Conservation (phyloP, 306 rosid species). For the Fragaria vesca region DNA sequence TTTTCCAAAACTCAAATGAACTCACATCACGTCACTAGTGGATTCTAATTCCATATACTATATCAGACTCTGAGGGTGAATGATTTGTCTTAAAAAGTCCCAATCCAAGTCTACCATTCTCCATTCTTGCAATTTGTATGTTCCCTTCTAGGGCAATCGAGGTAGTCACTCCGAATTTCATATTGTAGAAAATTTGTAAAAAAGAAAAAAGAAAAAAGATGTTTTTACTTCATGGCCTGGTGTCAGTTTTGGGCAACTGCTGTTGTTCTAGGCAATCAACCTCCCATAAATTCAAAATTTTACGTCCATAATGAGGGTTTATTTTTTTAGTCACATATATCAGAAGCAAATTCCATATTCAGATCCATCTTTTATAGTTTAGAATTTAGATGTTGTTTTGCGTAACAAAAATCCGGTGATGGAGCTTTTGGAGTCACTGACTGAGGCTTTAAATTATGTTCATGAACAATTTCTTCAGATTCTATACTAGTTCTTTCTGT, state of each 20-base stretch:
- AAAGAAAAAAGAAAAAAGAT: neutral
- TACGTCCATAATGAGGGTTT: neutral
- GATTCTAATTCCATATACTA: neutral
- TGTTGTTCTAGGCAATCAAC: neutral
- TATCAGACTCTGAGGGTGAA: neutral
- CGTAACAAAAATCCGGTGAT: neutral
- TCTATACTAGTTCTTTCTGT: no score
- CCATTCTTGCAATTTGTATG: neutral
- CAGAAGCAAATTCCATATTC: neutral
- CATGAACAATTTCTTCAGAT: neutral
- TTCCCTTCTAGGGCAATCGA: neutral
- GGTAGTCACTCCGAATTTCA: neutral
- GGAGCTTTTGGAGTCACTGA: neutral
- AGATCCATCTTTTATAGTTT: neutral
- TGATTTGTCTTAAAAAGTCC: no score
- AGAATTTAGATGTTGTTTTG: neutral
- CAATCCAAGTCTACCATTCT: neutral
- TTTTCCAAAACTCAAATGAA: neutral
- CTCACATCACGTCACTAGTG: neutral
- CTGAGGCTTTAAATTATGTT: neutral
- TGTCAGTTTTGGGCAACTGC: neutral
- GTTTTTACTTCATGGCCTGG: neutral
- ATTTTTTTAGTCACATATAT: no score
- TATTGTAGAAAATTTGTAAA: neutral
- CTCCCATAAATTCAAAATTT: neutral